Evolutionary conservation across 106 monocot species (phyloP).

Genomic region (Ottelia alismoides): DNA sequence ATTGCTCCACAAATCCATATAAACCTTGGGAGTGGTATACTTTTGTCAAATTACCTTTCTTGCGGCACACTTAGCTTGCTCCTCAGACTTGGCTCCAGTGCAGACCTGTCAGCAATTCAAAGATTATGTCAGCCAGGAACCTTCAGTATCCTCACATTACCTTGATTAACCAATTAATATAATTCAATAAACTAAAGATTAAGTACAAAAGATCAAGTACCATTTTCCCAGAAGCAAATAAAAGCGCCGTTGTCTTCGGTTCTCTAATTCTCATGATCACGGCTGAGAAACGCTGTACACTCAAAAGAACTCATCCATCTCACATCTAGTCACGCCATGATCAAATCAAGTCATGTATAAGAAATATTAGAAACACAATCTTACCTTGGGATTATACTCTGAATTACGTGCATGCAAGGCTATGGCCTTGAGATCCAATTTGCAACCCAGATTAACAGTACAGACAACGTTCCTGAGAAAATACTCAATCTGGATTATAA

Average conservation of each 20-base stretch:
- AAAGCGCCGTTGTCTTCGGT: constrained; percentile 34
- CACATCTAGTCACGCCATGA: too few relatives aligned
- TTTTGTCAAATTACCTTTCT: constrained; percentile 40
- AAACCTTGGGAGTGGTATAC: neutral
- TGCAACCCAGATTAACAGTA: neutral
- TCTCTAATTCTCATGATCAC: constrained; percentile 45
- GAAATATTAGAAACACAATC: neutral
- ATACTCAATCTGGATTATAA: too few relatives aligned
- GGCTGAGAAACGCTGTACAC: constrained; percentile 41
- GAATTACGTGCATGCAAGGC: neutral
- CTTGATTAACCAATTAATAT: too few relatives aligned
- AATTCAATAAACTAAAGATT: too few relatives aligned
- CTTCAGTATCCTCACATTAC: too few relatives aligned
- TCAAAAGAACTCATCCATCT: neutral
- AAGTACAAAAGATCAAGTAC: too few relatives aligned
- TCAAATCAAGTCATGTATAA: too few relatives aligned
- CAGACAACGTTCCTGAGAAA: neutral
- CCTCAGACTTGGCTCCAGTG: constrained; percentile 71
- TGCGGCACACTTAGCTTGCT: constrained; percentile 61
- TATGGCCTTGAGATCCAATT: neutral
- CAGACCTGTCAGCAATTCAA: constrained; percentile 46
- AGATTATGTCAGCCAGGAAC: too few relatives aligned
- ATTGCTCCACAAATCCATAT: neutral
- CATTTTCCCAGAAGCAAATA: constrained; percentile 41
- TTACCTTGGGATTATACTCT: neutral